Evolutionary conservation across 1,139 yeast species (phyloP).

Genomic region (Groenewaldozyma auringiensis): DNA sequence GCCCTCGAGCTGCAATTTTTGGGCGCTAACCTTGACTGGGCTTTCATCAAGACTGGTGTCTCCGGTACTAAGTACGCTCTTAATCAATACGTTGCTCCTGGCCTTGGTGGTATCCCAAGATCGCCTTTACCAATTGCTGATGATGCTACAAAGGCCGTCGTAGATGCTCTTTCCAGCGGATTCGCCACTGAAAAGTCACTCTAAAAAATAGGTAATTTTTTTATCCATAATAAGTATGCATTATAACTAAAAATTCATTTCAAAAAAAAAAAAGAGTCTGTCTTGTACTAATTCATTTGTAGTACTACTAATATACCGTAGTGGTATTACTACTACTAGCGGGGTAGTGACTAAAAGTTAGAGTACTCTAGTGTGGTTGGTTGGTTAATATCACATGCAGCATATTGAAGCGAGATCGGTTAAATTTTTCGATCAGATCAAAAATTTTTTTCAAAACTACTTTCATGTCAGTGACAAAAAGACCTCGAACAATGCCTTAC

Average conservation of each 20-base stretch:
- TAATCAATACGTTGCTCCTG: conserved; percentile 34
- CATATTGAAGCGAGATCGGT: background rate
- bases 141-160: conserved; percentile 15
- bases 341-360: too few species aligned
- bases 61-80: conserved; percentile 41
- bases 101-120: conserved; percentile 21
- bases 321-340: too few species aligned
- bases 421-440: background rate
- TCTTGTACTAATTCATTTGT: background rate
- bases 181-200: conserved; percentile 20
- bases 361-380: too few species aligned
- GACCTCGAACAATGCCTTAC: conserved; percentile 23
- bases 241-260: too few species aligned
- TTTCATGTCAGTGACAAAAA: conserved; percentile 36
- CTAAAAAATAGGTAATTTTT: conserved; percentile 9
- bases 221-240: background rate
- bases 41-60: conserved; percentile 38
- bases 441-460: background rate
- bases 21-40: conserved; percentile 38
- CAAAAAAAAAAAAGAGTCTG: background rate
- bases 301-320: too few species aligned
- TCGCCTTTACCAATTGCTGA: conserved; percentile 21
- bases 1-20: conserved; percentile 38
- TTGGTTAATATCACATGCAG: too few species aligned
- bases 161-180: conserved; percentile 16